Conservation (phyloP, 2,329 filamentous ascomycete genomes). For the Trichophyton mentagrophytes region DNA sequence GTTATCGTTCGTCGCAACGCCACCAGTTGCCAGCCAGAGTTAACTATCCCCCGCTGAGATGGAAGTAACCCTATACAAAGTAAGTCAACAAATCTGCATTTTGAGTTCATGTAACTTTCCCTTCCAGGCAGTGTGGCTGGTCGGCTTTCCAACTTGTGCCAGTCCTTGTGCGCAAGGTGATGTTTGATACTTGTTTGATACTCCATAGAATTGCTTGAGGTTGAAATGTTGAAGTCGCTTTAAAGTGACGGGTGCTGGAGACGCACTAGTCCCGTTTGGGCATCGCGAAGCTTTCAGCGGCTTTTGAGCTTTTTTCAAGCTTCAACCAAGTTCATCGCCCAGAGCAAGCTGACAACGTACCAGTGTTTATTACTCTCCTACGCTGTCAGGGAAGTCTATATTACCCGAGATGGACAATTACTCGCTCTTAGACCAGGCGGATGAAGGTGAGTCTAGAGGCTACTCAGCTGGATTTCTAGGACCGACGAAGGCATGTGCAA, state of each 20-base stretch:
- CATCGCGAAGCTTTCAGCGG: neutral
- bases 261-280: neutral
- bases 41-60: neutral
- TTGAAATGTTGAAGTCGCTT: neutral
- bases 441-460: conserved; percentile 33
- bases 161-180: too few relatives aligned
- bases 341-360: too few relatives aligned
- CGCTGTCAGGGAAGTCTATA: neutral
- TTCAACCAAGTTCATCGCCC: neutral
- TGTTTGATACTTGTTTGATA: too few relatives aligned
- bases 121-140: neutral
- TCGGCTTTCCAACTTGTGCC: too few relatives aligned
- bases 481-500: neutral
- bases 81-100: neutral
- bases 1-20: neutral
- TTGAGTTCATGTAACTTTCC: neutral
- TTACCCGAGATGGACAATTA: conserved; percentile 41
- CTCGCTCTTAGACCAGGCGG: conserved; percentile 57
- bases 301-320: neutral
- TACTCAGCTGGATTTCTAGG: neutral
- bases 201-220: neutral
- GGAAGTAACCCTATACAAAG: neutral
- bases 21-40: neutral
- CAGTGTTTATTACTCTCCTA: neutral
- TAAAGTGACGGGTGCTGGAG: neutral